Evolutionary conservation across 331 rosid species (phyloP), one percentile per base, ranked within the genome.

Genomic region (Saraca asoca): DNA sequence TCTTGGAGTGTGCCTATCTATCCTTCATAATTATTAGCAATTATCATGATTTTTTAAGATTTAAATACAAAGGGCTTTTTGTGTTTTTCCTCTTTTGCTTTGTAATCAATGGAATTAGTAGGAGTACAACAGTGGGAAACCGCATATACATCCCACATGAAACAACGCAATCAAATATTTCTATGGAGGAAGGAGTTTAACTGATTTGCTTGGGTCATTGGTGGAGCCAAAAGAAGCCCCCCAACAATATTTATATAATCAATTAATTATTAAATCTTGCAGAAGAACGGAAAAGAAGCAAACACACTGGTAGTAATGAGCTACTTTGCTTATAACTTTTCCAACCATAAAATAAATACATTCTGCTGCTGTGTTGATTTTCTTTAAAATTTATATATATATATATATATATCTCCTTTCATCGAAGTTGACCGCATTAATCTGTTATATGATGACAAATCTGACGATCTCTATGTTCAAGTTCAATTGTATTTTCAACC

Each of bases 301-400:
- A 48, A 65, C 38, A 65, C 20, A 37, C 55, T 39, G 55, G 41
- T 39, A 54, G 41, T 61, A 62, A 64, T 24, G 58, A 57, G 31
- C 64, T 13, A 69, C 87, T 79, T 83, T 83, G 85, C 87, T 79
- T 83, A 70, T 70, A 73, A 79, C 78, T 72, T 76, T 76, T 83
- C 85, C 77, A 79, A 83, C 76, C 80, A 69, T 65, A 45, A 69
- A 73, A 12, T 11, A 43, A 12, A 69, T 59, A 42, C 50, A 51
- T 75, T 66, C 52, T 64, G 42, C 71, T 46, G 17, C 64, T 73
- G 45, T 41, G 20, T 66, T 48, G 50, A 72, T 44, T 62, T 57
- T 71, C 60, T 68, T 70, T 54, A 52, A 46, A 34, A n/a, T n/a
- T 75, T 66, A 24, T 71, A 49, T n/a, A n/a, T n/a, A n/a, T 62